Percentiles rank a stretch among this genome's conserved stretches.
Conservation (phyloP, 495 filamentous ascomycete species). For the Aspergillus bertholletiae region DNA sequence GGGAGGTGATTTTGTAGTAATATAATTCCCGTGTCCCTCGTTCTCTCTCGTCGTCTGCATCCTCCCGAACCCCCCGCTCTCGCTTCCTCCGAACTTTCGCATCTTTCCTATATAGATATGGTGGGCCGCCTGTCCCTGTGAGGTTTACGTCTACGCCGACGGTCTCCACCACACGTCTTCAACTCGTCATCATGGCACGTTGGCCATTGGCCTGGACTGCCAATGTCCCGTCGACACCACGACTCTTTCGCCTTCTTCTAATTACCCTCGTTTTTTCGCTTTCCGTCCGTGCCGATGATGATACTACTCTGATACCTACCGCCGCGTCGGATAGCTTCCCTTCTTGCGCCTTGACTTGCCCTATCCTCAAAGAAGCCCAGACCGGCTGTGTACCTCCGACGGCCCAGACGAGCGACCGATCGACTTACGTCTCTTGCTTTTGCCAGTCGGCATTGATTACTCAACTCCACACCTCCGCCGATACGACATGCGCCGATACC, state of each 20-base stretch:
- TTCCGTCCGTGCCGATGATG: slow-evolving; percentile 22
- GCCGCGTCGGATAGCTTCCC: slow-evolving; percentile 42
- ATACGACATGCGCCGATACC: slow-evolving; percentile 32
- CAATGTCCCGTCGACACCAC: neutral
- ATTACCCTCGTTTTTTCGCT: slow-evolving; percentile 14
- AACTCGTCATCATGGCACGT: slow-evolving; percentile 12
- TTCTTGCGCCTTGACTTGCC: slow-evolving; percentile 46
- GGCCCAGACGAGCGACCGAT: slow-evolving; percentile 25
- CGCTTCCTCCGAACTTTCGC: neutral
- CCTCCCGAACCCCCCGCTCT: neutral
- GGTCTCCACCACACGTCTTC: slow-evolving; percentile 13
- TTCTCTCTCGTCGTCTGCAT: neutral
- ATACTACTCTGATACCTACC: slow-evolving; percentile 26
- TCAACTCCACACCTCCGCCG: slow-evolving; percentile 31
- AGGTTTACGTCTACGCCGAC: slow-evolving; percentile 7
- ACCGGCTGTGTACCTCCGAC: slow-evolving; percentile 38
- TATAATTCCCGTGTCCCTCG: neutral
- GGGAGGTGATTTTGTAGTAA: neutral
- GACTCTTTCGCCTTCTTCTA: neutral
- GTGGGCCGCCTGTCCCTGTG: slow-evolving; percentile 2
- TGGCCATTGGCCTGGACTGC: slow-evolving; percentile 11
- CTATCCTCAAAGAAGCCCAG: slow-evolving; percentile 41
- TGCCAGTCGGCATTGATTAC: slow-evolving; percentile 46
- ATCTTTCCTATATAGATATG: slow-evolving; percentile 1
- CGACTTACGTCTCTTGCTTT: slow-evolving; percentile 51